phyloP scores from a whole-genome alignment of 345 rosid genomes.

The Eucalyptus sp. region DNA sequence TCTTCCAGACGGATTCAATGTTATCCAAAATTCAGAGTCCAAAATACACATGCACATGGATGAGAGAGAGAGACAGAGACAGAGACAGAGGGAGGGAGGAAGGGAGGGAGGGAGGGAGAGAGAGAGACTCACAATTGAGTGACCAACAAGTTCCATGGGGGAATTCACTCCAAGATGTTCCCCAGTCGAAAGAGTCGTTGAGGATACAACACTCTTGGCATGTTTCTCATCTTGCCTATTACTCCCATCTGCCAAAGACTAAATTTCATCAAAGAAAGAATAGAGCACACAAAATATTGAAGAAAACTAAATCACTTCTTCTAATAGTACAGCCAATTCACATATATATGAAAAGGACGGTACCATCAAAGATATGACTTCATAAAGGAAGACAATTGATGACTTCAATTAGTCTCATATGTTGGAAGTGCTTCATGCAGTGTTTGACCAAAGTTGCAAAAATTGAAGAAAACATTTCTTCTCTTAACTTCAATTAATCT shows the following conservation, averaged over 20 bases:
- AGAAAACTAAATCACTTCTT: background rate
- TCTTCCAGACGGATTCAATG: background rate
- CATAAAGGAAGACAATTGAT: background rate
- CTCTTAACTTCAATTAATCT: background rate
- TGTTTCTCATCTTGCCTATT: constrained; percentile 11
- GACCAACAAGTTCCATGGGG: constrained; percentile 58
- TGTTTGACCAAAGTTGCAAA: background rate
- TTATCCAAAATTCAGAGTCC: background rate
- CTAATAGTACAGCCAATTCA: background rate
- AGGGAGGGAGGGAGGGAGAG: too few relatives aligned
- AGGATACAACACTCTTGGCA: constrained; percentile 5
- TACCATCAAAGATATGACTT: background rate
- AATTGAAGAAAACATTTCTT: background rate
- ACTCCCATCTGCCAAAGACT: constrained; percentile 16
- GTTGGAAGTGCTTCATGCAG: background rate
- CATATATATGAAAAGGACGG: background rate
- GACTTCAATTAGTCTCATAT: background rate
- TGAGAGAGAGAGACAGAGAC: background rate
- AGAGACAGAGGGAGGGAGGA: too few relatives aligned
- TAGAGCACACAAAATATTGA: background rate
- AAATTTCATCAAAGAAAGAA: background rate
- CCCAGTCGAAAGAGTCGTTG: constrained; percentile 6
- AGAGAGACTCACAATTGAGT: constrained; percentile 37
- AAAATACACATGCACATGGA: background rate
- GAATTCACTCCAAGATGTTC: constrained; percentile 30